phyloP scores from a whole-genome alignment of 306 rosid genomes.

The Benincasa hispida region DNA sequence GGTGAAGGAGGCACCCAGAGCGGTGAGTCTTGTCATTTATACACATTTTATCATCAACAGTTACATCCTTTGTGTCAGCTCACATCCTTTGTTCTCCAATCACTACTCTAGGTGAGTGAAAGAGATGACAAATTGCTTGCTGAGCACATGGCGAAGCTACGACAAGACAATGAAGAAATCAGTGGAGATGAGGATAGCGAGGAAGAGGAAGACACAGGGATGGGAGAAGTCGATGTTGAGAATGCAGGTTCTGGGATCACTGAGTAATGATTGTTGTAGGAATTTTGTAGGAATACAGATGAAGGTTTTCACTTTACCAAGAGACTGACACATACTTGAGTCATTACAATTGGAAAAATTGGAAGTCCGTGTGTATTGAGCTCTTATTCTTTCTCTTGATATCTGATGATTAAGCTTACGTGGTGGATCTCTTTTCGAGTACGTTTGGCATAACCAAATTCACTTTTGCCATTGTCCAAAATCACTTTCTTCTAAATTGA shows the following conservation, averaged over 20 bases:
- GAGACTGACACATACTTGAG: background rate
- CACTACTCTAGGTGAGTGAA: constrained; percentile 59
- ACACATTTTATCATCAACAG: background rate
- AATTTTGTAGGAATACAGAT: background rate
- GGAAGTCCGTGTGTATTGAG: background rate
- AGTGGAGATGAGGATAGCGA: constrained; percentile 79
- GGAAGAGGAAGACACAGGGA: constrained; percentile 93
- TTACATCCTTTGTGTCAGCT: background rate
- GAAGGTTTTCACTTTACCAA: background rate
- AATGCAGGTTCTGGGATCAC: constrained; percentile 41
- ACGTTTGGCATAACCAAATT: too few species aligned
- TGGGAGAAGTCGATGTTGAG: constrained; percentile 85
- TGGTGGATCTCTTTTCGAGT: background rate
- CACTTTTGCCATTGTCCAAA: too few species aligned
- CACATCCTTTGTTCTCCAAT: constrained; percentile 21
- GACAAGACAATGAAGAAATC: constrained; percentile 65
- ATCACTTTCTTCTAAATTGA: too few species aligned
- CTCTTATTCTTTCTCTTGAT: background rate
- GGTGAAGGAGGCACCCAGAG: constrained; percentile 89
- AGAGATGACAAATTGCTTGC: constrained; percentile 80
- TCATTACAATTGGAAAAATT: background rate
- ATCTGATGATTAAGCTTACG: background rate
- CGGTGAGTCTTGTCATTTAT: constrained; percentile 42
- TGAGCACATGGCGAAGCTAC: constrained; percentile 76
- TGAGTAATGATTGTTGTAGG: constrained; percentile 30